Evolutionary conservation across 2,329 filamentous ascomycete species (phyloP).

Genomic region (Colletotrichum sp.): DNA sequence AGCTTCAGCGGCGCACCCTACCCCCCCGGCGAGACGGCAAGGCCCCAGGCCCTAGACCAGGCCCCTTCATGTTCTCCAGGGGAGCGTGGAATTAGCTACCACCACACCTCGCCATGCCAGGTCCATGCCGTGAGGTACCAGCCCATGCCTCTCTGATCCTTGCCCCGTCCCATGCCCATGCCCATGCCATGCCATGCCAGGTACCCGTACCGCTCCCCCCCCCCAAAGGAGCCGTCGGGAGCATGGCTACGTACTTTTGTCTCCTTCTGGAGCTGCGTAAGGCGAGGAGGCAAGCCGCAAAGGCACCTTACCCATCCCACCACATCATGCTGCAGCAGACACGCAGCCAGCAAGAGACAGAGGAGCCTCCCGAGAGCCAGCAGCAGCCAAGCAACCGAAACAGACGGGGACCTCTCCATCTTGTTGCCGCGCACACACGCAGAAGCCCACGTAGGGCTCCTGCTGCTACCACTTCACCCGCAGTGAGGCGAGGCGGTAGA

Average conservation of each 20-base stretch:
- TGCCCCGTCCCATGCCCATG: conserved; percentile 12
- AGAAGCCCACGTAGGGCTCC: neutral
- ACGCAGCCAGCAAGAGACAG: neutral
- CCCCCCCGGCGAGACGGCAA: conserved; percentile 9
- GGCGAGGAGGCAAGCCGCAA: neutral
- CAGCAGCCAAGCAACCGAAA: neutral
- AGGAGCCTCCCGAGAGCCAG: neutral
- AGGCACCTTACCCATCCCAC: conserved; percentile 3
- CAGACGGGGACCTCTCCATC: neutral
- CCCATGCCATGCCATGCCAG: conserved; percentile 16
- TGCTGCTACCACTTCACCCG: neutral
- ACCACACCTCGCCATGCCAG: neutral
- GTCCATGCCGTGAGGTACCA: neutral
- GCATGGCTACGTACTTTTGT: neutral
- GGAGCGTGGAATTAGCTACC: conserved; percentile 15
- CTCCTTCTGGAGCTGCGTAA: neutral
- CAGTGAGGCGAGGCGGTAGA: neutral
- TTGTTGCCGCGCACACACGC: neutral
- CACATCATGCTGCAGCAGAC: neutral
- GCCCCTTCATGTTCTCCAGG: conserved; percentile 11
- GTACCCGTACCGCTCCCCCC: conserved; percentile 15
- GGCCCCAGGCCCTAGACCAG: neutral
- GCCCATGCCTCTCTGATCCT: conserved; percentile 8
- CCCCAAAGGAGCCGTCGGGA: neutral
- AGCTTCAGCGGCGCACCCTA: neutral